These are phyloP conservation scores for Colletotrichum godetiae DNA, from an alignment of 2,329 filamentous ascomycete genomes.

Conservation along the genomic window DNA sequence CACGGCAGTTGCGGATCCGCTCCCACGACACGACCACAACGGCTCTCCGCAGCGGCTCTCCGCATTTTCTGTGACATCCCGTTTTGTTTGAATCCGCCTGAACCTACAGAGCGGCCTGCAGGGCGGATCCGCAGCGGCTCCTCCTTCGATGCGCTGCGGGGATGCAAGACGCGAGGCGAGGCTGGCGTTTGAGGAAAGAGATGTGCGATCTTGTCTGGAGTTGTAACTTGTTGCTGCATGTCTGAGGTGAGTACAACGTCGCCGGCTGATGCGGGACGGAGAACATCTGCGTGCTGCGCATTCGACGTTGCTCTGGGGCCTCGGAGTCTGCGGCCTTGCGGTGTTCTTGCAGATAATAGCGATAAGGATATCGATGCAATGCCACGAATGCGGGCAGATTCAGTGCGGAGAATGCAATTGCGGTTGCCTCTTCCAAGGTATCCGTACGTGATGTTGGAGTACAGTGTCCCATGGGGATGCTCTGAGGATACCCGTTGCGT, in stretches of 20 bases:
- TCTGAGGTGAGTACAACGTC: neutral
- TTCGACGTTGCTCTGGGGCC: too few relatives aligned
- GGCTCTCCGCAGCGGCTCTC: neutral
- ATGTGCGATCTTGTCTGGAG: neutral
- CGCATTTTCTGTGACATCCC: neutral
- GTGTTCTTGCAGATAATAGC: too few relatives aligned
- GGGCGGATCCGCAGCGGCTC: neutral
- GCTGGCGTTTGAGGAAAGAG: neutral
- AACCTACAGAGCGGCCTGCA: too few relatives aligned
- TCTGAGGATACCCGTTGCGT: neutral
- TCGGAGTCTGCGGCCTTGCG: too few relatives aligned
- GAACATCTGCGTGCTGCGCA: too few relatives aligned
- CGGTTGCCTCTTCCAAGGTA: neutral
- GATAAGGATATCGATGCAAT: neutral
- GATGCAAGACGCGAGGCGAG: neutral
- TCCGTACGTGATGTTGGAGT: neutral
- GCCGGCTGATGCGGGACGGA: neutral
- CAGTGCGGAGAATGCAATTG: neutral
- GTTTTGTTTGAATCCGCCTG: too few relatives aligned
- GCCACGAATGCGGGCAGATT: neutral
- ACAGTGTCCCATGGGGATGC: neutral
- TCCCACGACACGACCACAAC: neutral
- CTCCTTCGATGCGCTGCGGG: neutral
- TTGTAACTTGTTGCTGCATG: neutral
- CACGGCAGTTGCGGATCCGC: slow-evolving; percentile 7